A percentile compares a stretch with the other conserved stretches of the same genome.
Evolutionary conservation across 148 eudicot genomes (phyloP).

Genomic region (Vaccinium corymbosum): DNA sequence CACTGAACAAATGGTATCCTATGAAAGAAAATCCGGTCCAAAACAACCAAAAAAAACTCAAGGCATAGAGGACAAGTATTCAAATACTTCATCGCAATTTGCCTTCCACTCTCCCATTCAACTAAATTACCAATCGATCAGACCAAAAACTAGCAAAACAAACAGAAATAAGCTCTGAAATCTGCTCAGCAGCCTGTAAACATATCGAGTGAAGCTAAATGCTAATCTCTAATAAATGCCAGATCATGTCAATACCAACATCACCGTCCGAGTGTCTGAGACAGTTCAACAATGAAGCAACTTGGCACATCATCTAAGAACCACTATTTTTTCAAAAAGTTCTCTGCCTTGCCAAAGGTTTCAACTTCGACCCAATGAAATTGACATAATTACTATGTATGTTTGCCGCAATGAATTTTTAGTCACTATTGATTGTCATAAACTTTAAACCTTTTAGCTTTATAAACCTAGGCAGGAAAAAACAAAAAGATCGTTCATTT

Average conservation of each 20-base stretch:
- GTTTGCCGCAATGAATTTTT: neutral
- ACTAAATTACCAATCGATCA: neutral
- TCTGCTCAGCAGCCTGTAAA: neutral
- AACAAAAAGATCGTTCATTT: neutral
- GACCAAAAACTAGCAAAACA: neutral
- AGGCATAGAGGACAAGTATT: neutral
- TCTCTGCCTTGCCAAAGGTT: neutral
- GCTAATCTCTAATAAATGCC: neutral
- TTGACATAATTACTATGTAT: neutral
- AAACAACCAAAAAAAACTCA: neutral
- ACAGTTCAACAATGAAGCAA: neutral
- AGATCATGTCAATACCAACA: neutral
- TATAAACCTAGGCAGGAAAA: neutral
- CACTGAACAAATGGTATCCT: neutral
- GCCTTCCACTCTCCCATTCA: neutral
- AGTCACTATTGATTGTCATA: neutral
- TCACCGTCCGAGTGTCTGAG: neutral
- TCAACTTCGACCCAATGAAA: neutral
- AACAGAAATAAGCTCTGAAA: neutral
- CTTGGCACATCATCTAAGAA: neutral
- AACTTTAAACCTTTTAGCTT: neutral
- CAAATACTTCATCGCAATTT: neutral
- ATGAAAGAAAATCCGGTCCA: neutral
- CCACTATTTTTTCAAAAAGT: neutral
- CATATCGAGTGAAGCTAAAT: neutral